Percentiles rank a stretch among this genome's conserved stretches.
These are phyloP conservation scores for Xerocomus brunneocitrinus DNA, from an alignment of 768 basidiomycete genomes.

Conservation along the genomic window DNA sequence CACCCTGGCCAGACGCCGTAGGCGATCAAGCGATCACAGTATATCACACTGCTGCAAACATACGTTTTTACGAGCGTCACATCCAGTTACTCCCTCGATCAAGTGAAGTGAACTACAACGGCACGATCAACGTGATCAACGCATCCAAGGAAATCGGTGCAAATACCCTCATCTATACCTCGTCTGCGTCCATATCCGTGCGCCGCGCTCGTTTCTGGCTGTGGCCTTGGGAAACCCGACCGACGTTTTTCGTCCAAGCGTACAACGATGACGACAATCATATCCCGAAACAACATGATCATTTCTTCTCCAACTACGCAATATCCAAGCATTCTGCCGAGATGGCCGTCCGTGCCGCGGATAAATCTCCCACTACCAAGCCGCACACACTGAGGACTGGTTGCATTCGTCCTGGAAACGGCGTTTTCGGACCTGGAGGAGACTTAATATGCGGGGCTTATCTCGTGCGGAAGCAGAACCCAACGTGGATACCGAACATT, in stretches of 20 bases:
- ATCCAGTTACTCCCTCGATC: conserved; percentile 48
- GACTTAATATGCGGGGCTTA: conserved; percentile 65
- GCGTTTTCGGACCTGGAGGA: conserved; percentile 70
- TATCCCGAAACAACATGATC: conserved; percentile 49
- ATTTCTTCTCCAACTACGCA: conserved; percentile 79
- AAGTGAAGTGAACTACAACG: conserved; percentile 57
- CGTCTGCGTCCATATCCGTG: conserved; percentile 63
- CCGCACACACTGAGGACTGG: conserved; percentile 53
- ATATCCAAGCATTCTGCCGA: conserved; percentile 61
- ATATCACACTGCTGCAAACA: conserved; percentile 74
- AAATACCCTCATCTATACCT: conserved; percentile 61
- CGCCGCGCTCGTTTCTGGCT: conserved; percentile 57
- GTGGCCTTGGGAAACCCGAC: conserved; percentile 71
- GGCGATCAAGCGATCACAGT: conserved; percentile 46
- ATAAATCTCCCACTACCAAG: conserved; percentile 33
- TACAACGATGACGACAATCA: conserved; percentile 56
- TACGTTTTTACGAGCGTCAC: conserved; percentile 72
- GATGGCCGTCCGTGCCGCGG: conserved; percentile 38
- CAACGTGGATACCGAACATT: conserved; percentile 55
- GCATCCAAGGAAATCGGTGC: conserved; percentile 55
- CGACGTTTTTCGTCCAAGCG: conserved; percentile 54
- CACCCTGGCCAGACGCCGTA: conserved; percentile 51
- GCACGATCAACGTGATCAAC: conserved; percentile 63
- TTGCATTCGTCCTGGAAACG: conserved; percentile 74
- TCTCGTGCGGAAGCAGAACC: conserved; percentile 54